These are phyloP conservation scores for Gigaspora rosea DNA, from an alignment of 192 early-diverging fungal genomes.

Conservation along the genomic window DNA sequence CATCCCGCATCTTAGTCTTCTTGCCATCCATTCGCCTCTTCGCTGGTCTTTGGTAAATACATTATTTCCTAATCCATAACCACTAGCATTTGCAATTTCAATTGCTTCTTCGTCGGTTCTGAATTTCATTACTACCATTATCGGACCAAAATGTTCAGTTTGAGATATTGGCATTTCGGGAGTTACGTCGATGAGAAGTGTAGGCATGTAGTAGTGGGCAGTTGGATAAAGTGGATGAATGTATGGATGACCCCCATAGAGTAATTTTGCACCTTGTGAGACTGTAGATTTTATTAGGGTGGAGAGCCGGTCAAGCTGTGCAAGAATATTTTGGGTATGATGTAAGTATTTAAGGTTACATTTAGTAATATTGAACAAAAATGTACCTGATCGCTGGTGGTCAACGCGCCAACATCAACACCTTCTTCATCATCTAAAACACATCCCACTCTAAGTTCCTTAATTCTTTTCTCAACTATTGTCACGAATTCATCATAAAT, in stretches of 20 bases:
- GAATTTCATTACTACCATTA: constrained; percentile 79
- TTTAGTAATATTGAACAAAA: not conserved
- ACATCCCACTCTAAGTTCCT: constrained; percentile 67
- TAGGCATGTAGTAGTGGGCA: constrained; percentile 83
- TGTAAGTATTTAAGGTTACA: not conserved
- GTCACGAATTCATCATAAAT: constrained; percentile 71
- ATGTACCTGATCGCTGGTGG: constrained; percentile 66
- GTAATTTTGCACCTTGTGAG: constrained; percentile 69
- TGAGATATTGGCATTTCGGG: constrained; percentile 75
- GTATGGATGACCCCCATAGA: constrained; percentile 68
- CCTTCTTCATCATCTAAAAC: constrained; percentile 64
- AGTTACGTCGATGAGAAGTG: constrained; percentile 77
- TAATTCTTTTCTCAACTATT: constrained; percentile 60
- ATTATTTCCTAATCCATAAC: constrained; percentile 76
- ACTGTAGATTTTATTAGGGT: constrained; percentile 75
- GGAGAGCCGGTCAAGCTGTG: constrained; percentile 57
- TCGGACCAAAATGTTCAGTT: constrained; percentile 78
- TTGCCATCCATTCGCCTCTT: constrained; percentile 61
- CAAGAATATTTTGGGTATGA: not conserved
- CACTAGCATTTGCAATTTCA: constrained; percentile 64
- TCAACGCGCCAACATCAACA: constrained; percentile 85
- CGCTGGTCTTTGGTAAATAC: constrained; percentile 74
- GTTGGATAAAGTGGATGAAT: constrained; percentile 69
- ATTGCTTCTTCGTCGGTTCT: constrained; percentile 68
- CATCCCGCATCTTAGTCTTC: constrained; percentile 72